phyloP scores from a whole-genome alignment of 2,329 filamentous ascomycete genomes.

The Scortechinia acanthostroma region DNA sequence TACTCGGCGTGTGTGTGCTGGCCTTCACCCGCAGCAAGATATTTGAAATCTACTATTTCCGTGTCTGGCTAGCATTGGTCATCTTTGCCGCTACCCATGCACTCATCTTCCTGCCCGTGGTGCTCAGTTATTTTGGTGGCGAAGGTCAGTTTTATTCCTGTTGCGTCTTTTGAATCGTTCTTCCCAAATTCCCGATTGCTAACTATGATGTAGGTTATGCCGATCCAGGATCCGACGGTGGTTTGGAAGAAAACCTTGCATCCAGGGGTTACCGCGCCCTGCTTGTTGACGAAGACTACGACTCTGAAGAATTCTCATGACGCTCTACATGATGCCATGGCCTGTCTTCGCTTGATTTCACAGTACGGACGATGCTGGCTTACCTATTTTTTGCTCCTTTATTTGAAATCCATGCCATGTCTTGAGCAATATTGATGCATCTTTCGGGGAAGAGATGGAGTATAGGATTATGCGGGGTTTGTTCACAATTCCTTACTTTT shows the following conservation, averaged over 20 bases:
- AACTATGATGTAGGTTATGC: conserved; percentile 42
- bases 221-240: conserved; percentile 79
- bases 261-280: conserved; percentile 67
- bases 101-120: conserved; percentile 83
- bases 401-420: no score
- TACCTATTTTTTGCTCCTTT: no score
- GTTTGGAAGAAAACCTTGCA: conserved; percentile 81
- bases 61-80: conserved; percentile 88
- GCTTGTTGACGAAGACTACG: conserved; percentile 71
- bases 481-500: no score
- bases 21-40: conserved; percentile 97
- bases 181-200: no score
- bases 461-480: no score
- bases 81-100: conserved; percentile 83
- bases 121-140: conserved; percentile 77
- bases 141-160: conserved; percentile 47
- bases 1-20: conserved; percentile 83
- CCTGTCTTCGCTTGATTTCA: no score
- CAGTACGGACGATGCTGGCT: no score
- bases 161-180: not conserved
- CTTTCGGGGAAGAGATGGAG: no score
- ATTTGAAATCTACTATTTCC: conserved; percentile 98
- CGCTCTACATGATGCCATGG: no score
- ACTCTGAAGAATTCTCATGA: conserved; percentile 58
- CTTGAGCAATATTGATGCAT: no score